phyloP scores from a whole-genome alignment of 371 early-diverging fungal genomes.

The Syncephalastrum monosporum region DNA sequence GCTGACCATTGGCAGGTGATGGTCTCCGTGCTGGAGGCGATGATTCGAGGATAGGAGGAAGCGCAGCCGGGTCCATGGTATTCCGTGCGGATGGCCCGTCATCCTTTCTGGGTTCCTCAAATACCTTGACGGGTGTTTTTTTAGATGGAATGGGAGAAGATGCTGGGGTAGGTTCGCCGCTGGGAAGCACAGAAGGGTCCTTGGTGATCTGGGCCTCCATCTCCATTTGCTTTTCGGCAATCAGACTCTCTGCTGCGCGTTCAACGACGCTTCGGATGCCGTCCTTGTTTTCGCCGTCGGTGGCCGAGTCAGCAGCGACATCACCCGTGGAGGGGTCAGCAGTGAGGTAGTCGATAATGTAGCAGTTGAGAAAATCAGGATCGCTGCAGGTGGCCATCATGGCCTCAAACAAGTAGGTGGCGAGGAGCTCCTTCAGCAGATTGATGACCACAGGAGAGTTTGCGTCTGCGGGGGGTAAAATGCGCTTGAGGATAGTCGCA shows the following conservation, averaged over 20 bases:
- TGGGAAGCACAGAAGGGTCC: neutral
- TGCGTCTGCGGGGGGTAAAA: slow-evolving; percentile 29
- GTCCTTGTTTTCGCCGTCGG: slow-evolving; percentile 6
- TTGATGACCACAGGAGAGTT: slow-evolving; percentile 30
- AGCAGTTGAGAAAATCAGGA: slow-evolving; percentile 46
- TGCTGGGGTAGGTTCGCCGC: neutral
- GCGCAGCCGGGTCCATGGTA: too few relatives aligned
- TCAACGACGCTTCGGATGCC: slow-evolving; percentile 24
- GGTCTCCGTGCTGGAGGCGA: neutral
- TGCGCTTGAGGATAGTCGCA: slow-evolving; percentile 30
- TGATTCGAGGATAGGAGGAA: too few relatives aligned
- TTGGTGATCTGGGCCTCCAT: neutral
- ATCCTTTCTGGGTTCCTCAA: neutral
- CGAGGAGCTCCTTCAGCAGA: slow-evolving; percentile 38
- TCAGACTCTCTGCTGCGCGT: slow-evolving; percentile 29
- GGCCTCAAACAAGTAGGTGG: slow-evolving; percentile 36
- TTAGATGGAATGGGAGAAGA: neutral
- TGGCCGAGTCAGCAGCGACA: neutral
- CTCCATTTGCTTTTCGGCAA: slow-evolving; percentile 11
- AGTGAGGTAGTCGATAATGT: slow-evolving; percentile 37
- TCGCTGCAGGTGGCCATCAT: slow-evolving; percentile 35
- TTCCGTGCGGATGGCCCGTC: neutral
- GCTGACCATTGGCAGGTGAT: neutral
- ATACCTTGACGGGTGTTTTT: neutral
- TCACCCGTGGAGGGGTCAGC: slow-evolving; percentile 15